Percentiles rank a stretch among this genome's conserved stretches.
Conservation (phyloP, 1,139 yeast genomes). For the Sugiyamaella grinbergsii region DNA sequence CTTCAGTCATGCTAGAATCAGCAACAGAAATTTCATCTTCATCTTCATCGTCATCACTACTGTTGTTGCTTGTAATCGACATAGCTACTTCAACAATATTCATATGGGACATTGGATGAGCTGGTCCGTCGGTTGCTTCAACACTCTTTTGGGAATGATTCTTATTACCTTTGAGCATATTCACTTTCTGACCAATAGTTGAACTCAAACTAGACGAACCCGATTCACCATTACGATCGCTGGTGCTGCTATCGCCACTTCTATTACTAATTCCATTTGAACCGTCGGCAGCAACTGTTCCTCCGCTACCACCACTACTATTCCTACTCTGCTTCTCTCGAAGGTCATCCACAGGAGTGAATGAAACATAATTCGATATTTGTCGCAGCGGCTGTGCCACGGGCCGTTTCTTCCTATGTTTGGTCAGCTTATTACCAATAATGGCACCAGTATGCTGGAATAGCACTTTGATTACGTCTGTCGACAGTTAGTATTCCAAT, state of each 20-base stretch:
- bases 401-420: conserved; percentile 37
- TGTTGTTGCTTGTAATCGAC: conserved; percentile 1
- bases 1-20: conserved; percentile 1
- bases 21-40: conserved; percentile 6
- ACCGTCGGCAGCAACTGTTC: not conserved
- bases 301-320: not conserved
- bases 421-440: conserved; percentile 71
- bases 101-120: conserved; percentile 2
- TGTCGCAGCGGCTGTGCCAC: conserved; percentile 37
- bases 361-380: conserved; percentile 40
- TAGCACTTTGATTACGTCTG: conserved; percentile 65
- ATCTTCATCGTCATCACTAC: conserved; percentile 10
- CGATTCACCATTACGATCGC: conserved; percentile 1
- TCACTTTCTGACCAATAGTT: conserved; percentile 4
- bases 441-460: conserved; percentile 78
- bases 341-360: conserved; percentile 38
- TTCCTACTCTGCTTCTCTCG: conserved; percentile 11
- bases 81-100: not conserved
- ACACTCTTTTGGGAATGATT: not conserved
- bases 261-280: not conserved
- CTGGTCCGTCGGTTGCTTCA: not conserved
- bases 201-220: conserved; percentile 6
- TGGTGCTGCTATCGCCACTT: not conserved
- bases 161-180: conserved; percentile 4
- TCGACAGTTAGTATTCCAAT: conserved; percentile 1